Evolutionary conservation across 2,329 filamentous ascomycete genomes (phyloP).

Genomic region (Hirsutella thompsonii): DNA sequence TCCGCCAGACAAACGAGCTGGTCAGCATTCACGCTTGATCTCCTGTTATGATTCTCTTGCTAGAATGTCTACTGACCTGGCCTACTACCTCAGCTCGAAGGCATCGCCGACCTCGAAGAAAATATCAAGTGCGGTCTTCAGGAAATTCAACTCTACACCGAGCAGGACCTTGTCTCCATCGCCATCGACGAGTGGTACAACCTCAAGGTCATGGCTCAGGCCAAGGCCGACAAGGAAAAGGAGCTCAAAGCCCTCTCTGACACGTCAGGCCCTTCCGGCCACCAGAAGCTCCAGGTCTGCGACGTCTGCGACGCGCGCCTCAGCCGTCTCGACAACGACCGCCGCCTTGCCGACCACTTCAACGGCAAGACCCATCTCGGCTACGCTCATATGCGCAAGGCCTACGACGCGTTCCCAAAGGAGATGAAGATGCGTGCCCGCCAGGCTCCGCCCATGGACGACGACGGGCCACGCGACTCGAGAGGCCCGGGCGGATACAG

Average conservation of each 20-base stretch:
- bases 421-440: constrained; percentile 65
- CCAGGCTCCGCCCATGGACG: constrained; percentile 35
- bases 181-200: constrained; percentile 84
- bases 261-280: constrained; percentile 82
- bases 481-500: constrained; percentile 42
- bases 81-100: constrained; percentile 60
- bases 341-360: constrained; percentile 89
- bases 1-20: constrained; percentile 82
- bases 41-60: no score
- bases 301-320: constrained; percentile 97
- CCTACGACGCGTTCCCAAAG: constrained; percentile 73
- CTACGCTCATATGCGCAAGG: constrained; percentile 96
- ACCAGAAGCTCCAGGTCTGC: constrained; percentile 97
- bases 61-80: no score
- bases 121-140: constrained; percentile 72
- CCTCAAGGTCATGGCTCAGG: constrained; percentile 64
- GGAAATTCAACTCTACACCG: constrained; percentile 43
- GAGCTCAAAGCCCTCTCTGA: constrained; percentile 86
- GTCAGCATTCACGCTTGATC: constrained; percentile 21
- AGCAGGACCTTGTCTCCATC: constrained; percentile 48
- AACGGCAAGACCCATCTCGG: constrained; percentile 99
- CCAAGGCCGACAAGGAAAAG: constrained; percentile 72
- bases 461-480: constrained; percentile 28
- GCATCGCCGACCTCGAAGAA: constrained; percentile 67
- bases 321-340: constrained; percentile 83